phyloP scores from a whole-genome alignment of 768 basidiomycete genomes.

The Mycena galopus region DNA sequence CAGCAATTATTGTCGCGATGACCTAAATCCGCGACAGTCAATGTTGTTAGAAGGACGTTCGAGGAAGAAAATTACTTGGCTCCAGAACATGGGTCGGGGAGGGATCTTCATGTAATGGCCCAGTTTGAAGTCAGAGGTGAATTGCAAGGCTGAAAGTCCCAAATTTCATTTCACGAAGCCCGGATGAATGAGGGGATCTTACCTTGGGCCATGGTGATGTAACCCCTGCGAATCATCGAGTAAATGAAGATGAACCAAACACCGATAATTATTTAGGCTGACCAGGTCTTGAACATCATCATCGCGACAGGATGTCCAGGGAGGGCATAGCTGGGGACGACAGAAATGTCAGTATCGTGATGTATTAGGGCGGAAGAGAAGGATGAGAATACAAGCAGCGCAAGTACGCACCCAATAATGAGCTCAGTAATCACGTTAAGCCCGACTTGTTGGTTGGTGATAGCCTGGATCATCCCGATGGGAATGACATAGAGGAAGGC shows the following conservation, averaged over 20 bases:
- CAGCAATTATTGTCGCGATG: conserved; percentile 67
- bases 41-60: conserved; percentile 5
- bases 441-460: conserved; percentile 76
- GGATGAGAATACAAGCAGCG: too few relatives aligned
- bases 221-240: conserved; percentile 54
- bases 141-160: conserved; percentile 58
- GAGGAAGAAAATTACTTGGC: conserved; percentile 37
- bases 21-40: conserved; percentile 54
- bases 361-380: too few relatives aligned
- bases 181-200: conserved; percentile 1
- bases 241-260: not conserved
- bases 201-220: conserved; percentile 75
- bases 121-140: conserved; percentile 58
- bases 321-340: conserved; percentile 80
- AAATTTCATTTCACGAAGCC: not conserved
- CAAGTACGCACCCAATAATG: too few relatives aligned
- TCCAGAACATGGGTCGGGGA: conserved; percentile 61
- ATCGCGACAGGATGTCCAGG: conserved; percentile 85
- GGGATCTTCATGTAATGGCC: conserved; percentile 73
- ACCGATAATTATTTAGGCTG: not conserved
- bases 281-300: conserved; percentile 89
- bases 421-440: conserved; percentile 81
- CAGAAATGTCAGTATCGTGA: too few relatives aligned
- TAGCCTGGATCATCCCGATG: conserved; percentile 68
- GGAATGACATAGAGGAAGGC: conserved; percentile 82